Evolutionary conservation across 2,329 filamentous ascomycete genomes (phyloP).

Genomic region (Trichoderma atrobrunneum): DNA sequence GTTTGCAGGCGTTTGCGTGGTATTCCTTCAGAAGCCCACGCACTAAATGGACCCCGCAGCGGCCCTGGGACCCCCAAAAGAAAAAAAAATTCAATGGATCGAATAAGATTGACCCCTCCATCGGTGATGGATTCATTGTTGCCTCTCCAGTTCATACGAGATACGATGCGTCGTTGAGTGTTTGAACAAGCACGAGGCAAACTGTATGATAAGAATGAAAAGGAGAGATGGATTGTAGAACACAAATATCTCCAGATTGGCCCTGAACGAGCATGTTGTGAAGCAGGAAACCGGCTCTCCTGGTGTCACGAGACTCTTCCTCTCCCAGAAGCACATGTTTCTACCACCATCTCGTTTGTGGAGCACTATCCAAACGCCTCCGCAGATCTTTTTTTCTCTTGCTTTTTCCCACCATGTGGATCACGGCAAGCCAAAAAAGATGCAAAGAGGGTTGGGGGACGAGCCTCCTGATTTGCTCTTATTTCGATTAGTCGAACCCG

Average conservation of each 20-base stretch:
- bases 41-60: slow-evolving; percentile 11
- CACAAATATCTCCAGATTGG: background rate
- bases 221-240: background rate
- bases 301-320: background rate
- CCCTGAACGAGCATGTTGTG: background rate
- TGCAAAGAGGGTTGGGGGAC: slow-evolving; percentile 5
- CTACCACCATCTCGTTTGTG: background rate
- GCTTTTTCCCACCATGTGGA: background rate
- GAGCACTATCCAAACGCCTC: slow-evolving; percentile 9
- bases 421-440: background rate
- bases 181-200: background rate
- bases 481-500: background rate
- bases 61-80: background rate
- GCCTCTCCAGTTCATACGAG: background rate
- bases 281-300: background rate
- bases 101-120: slow-evolving; percentile 3
- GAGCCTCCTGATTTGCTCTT: background rate
- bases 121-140: background rate
- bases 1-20: slow-evolving; percentile 10
- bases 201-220: background rate
- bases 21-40: background rate
- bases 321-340: background rate
- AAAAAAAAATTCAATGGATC: background rate
- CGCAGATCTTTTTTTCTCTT: slow-evolving; percentile 8
- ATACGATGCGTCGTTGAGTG: background rate